These are phyloP conservation scores for Suillus cothurnatus DNA, from an alignment of 768 basidiomycete genomes.

Conservation along the genomic window DNA sequence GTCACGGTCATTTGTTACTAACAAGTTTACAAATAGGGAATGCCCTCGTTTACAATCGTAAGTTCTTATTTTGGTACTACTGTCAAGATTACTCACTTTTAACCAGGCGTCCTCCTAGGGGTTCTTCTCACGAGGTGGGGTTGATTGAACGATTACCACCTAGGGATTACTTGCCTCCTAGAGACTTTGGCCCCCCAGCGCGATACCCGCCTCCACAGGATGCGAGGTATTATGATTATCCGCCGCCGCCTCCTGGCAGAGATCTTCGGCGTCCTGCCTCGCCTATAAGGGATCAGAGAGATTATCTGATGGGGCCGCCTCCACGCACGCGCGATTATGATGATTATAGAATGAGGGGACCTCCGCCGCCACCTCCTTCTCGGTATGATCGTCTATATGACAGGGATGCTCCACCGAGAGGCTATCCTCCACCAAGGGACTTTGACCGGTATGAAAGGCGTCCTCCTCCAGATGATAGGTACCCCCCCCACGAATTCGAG, in stretches of 20 bases:
- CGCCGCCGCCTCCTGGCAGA: constrained; percentile 44
- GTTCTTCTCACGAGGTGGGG: constrained; percentile 48
- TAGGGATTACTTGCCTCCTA: constrained; percentile 51
- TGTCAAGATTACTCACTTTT: constrained; percentile 9
- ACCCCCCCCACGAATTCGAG: constrained; percentile 41
- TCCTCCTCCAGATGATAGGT: constrained; percentile 44
- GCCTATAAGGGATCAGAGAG: constrained; percentile 68
- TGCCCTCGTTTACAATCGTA: constrained; percentile 64
- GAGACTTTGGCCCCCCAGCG: constrained; percentile 44
- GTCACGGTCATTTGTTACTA: constrained; percentile 3
- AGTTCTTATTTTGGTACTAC: constrained; percentile 29
- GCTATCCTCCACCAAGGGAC: constrained; percentile 52
- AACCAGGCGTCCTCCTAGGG: constrained; percentile 40
- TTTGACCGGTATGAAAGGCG: constrained; percentile 69
- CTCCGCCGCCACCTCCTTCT: constrained; percentile 45
- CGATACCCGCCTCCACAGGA: constrained; percentile 50
- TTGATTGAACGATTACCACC: constrained; percentile 56
- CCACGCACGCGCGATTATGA: constrained; percentile 64
- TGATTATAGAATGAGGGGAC: constrained; percentile 63
- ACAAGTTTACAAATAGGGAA: constrained; percentile 50
- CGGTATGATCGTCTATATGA: constrained; percentile 57
- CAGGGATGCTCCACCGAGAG: constrained; percentile 51
- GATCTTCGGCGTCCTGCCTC: constrained; percentile 65
- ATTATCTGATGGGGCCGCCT: constrained; percentile 53
- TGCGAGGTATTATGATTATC: constrained; percentile 57